phyloP scores from a whole-genome alignment of 345 rosid species.

The Viola odorata region DNA sequence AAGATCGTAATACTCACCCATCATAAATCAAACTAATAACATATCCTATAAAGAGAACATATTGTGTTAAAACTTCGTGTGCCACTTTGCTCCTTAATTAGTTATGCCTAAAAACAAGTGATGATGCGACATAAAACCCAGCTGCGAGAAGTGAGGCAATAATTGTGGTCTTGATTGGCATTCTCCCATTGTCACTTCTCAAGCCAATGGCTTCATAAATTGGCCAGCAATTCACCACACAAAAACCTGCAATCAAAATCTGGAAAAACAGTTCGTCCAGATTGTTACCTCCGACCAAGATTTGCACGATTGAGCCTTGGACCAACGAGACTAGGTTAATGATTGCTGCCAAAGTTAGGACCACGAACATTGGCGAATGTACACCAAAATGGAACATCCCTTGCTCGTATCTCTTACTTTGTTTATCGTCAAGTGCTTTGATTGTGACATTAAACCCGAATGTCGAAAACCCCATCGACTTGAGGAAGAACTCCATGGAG shows the following conservation, averaged over 20 bases:
- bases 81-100: too few species aligned
- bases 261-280: constrained; percentile 31
- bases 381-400: constrained; percentile 59
- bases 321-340: constrained; percentile 39
- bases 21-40: too few species aligned
- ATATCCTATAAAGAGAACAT: too few species aligned
- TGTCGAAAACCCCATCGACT: constrained; percentile 37
- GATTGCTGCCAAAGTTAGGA: constrained; percentile 37
- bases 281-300: constrained; percentile 4
- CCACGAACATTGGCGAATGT: constrained; percentile 49
- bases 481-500: constrained; percentile 36
- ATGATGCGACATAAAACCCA: constrained; percentile 21
- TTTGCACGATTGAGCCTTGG: constrained; percentile 15
- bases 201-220: constrained; percentile 51
- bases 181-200: constrained; percentile 52
- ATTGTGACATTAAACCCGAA: constrained; percentile 54
- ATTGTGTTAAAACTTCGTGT: too few species aligned
- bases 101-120: constrained; percentile 11
- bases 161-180: constrained; percentile 30
- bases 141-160: constrained; percentile 23
- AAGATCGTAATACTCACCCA: too few species aligned
- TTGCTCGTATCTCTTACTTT: constrained; percentile 43
- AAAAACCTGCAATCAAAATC: constrained; percentile 37
- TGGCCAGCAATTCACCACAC: constrained; percentile 45
- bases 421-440: constrained; percentile 49